These are phyloP conservation scores for Adansonia grandidieri DNA, from an alignment of 441 rosid species.

Conservation along the genomic window DNA sequence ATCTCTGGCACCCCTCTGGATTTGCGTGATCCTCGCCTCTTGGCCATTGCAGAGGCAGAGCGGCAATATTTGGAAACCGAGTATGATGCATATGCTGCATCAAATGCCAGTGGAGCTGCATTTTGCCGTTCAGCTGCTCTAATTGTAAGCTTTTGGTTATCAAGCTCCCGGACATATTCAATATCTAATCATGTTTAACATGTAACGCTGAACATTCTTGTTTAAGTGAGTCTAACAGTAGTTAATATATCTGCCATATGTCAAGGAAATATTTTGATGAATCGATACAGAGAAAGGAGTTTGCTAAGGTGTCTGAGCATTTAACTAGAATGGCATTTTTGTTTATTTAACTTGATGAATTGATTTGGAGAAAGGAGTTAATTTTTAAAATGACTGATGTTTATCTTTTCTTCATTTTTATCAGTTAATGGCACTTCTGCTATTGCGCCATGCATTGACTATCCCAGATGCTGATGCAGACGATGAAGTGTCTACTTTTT, in stretches of 20 bases:
- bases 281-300: too few relatives aligned
- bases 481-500: constrained; percentile 67
- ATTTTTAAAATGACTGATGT: constrained; percentile 12
- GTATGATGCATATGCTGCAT: constrained; percentile 79
- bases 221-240: constrained; percentile 10
- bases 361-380: constrained; percentile 2
- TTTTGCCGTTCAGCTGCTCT: constrained; percentile 95
- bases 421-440: constrained; percentile 87
- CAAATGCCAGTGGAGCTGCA: constrained; percentile 89
- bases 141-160: constrained; percentile 53
- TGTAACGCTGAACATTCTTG: not conserved
- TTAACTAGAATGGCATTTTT: too few relatives aligned
- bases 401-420: constrained; percentile 14
- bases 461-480: constrained; percentile 69
- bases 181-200: constrained; percentile 3
- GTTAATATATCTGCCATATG: not conserved
- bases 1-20: constrained; percentile 84
- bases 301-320: too few relatives aligned
- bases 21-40: constrained; percentile 78
- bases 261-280: constrained; percentile 12
- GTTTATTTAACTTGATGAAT: not conserved
- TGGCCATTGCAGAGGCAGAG: constrained; percentile 93
- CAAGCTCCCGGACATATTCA: not conserved
- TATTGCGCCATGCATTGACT: constrained; percentile 73
- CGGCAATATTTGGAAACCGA: constrained; percentile 80